Conservation (phyloP, 2,329 filamentous ascomycete genomes). For the Diaporthe velutina region DNA sequence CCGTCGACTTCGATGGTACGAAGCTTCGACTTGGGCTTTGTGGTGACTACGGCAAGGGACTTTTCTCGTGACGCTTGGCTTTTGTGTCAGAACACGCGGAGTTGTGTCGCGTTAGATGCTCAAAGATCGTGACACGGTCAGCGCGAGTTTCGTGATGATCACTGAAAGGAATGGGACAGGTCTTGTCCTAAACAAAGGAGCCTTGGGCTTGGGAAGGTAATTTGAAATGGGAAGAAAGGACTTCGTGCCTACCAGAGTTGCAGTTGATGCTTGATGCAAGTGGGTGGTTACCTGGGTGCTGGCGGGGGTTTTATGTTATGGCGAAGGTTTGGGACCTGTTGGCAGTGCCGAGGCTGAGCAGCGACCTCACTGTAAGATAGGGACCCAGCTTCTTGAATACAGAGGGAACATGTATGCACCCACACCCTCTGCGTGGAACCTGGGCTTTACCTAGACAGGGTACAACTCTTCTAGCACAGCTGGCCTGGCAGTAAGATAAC, state of each 20-base stretch:
- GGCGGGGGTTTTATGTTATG: background rate
- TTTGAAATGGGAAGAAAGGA: background rate
- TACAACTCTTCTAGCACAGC: too few species aligned
- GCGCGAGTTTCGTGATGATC: background rate
- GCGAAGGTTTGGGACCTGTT: background rate
- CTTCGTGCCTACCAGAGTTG: background rate
- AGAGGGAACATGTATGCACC: too few species aligned
- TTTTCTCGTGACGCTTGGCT: background rate
- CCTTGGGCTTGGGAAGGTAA: background rate
- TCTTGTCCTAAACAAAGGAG: background rate
- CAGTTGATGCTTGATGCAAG: background rate
- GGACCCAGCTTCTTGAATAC: background rate
- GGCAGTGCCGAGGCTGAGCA: background rate
- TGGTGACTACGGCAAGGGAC: background rate
- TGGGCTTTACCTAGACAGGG: too few species aligned
- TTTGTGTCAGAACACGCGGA: background rate
- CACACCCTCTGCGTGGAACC: too few species aligned
- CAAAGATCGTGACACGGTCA: background rate
- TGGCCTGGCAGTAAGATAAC: background rate
- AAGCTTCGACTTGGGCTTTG: background rate
- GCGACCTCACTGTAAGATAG: background rate
- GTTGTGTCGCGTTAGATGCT: background rate
- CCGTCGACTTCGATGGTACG: background rate
- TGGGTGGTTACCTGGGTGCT: background rate
- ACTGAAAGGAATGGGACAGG: too few species aligned